Percentiles rank a stretch among this genome's conserved stretches.
Evolutionary conservation across 164 flowering plant genomes (phyloP).

Genomic region (Stephania cephalantha): DNA sequence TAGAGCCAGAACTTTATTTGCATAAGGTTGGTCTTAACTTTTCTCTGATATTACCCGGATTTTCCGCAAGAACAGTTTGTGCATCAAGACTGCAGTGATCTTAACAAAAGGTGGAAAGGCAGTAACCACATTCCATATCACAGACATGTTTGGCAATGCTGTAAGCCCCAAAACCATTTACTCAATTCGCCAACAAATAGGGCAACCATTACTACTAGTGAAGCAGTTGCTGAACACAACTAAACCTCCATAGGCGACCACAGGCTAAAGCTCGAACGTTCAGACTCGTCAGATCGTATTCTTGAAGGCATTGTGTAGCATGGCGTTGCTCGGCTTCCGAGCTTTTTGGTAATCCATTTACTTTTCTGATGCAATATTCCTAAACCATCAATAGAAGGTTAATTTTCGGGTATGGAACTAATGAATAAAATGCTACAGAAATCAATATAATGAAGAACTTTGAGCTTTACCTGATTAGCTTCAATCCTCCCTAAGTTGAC

Average conservation of each 20-base stretch:
- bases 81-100: constrained; percentile 70
- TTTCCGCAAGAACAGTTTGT: constrained; percentile 77
- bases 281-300: constrained; percentile 49
- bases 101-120: constrained; percentile 66
- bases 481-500: constrained; percentile 29
- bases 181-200: constrained; percentile 57
- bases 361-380: constrained; percentile 52
- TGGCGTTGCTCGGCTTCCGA: constrained; percentile 50
- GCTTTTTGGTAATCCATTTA: constrained; percentile 43
- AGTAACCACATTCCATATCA: constrained; percentile 62
- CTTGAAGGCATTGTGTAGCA: constrained; percentile 37
- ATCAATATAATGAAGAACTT: not conserved
- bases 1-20: constrained; percentile 59
- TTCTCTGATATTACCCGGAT: constrained; percentile 75
- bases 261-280: constrained; percentile 47
- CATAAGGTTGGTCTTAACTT: constrained; percentile 52
- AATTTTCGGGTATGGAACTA: not conserved
- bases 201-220: constrained; percentile 46
- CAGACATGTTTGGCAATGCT: constrained; percentile 67
- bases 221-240: constrained; percentile 30
- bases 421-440: not conserved
- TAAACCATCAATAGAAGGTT: constrained; percentile 10
- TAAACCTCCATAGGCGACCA: constrained; percentile 37
- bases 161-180: constrained; percentile 65
- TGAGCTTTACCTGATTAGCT: constrained; percentile 40